Evolutionary conservation across 2,329 filamentous ascomycete genomes (phyloP).

Genomic region (Ascomycota sp.): DNA sequence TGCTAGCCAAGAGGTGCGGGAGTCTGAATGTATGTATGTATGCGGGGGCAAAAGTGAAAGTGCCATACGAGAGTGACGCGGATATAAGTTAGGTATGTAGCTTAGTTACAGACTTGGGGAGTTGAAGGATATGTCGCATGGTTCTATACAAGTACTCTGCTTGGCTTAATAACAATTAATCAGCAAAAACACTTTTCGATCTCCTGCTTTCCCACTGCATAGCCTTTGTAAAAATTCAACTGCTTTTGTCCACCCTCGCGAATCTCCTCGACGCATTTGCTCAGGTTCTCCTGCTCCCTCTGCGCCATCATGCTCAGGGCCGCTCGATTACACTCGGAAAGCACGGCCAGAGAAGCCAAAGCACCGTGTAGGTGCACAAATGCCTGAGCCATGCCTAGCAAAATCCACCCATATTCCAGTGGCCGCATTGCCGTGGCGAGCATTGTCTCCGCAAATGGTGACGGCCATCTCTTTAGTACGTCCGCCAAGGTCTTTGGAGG

Average conservation of each 20-base stretch:
- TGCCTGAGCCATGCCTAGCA: slow-evolving; percentile 1
- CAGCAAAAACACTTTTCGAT: not conserved
- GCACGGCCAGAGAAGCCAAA: not conserved
- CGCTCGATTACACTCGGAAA: not conserved
- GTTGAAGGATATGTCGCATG: too few relatives aligned
- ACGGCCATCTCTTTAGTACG: slow-evolving; percentile 1
- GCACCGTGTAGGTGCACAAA: not conserved
- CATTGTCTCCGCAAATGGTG: slow-evolving; percentile 1
- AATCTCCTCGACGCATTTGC: not conserved
- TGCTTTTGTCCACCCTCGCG: not conserved
- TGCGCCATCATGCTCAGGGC: not conserved
- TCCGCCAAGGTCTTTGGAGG: not conserved
- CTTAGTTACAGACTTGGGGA: too few relatives aligned
- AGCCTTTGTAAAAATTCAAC: not conserved
- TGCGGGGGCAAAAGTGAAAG: too few relatives aligned
- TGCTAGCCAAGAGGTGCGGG: too few relatives aligned
- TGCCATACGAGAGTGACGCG: too few relatives aligned
- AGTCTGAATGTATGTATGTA: too few relatives aligned
- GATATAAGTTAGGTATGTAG: too few relatives aligned
- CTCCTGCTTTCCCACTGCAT: not conserved
- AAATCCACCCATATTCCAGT: not conserved
- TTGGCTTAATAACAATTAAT: too few relatives aligned
- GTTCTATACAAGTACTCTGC: too few relatives aligned
- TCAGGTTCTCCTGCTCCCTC: not conserved
- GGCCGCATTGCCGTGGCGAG: slow-evolving; percentile 1